Conservation (phyloP, 176 grass and related monocot genomes). For the Zea luxurians region DNA sequence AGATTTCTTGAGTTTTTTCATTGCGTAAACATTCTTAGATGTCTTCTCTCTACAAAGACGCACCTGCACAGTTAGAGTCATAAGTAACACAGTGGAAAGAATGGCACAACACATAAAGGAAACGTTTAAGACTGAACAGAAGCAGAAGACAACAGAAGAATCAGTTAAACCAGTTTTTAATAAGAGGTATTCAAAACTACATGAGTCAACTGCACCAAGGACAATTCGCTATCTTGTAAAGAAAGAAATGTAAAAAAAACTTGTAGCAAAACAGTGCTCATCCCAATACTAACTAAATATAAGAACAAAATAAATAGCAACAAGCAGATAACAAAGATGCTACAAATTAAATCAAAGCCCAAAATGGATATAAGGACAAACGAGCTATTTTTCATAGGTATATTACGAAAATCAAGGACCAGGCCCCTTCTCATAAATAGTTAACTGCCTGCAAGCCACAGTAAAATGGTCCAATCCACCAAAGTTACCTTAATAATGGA, state of each 20-base stretch:
- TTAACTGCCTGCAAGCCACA: background rate
- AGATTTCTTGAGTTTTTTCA: slow-evolving; percentile 99
- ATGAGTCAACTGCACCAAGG: background rate
- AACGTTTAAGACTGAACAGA: background rate
- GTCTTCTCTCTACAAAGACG: slow-evolving; percentile 92
- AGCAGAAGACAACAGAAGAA: background rate
- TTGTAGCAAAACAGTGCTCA: background rate
- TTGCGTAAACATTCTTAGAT: slow-evolving; percentile 86
- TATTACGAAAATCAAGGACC: background rate
- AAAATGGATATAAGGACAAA: background rate
- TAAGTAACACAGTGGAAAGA: slow-evolving; percentile 26
- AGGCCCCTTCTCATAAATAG: background rate
- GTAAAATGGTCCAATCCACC: background rate
- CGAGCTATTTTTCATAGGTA: background rate
- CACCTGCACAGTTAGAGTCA: slow-evolving; percentile 59
- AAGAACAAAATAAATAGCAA: background rate
- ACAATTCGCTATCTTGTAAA: slow-evolving; percentile 5
- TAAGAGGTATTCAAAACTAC: slow-evolving; percentile 9
- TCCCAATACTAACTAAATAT: slow-evolving; percentile 11
- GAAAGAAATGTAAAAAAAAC: background rate
- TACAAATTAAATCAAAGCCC: slow-evolving; percentile 15
- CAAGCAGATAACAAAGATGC: background rate
- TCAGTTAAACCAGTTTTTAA: background rate
- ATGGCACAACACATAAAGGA: background rate
- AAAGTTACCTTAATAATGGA: background rate